Conservation (phyloP, 2,329 filamentous ascomycete species). For the Scedosporium boydii region DNA sequence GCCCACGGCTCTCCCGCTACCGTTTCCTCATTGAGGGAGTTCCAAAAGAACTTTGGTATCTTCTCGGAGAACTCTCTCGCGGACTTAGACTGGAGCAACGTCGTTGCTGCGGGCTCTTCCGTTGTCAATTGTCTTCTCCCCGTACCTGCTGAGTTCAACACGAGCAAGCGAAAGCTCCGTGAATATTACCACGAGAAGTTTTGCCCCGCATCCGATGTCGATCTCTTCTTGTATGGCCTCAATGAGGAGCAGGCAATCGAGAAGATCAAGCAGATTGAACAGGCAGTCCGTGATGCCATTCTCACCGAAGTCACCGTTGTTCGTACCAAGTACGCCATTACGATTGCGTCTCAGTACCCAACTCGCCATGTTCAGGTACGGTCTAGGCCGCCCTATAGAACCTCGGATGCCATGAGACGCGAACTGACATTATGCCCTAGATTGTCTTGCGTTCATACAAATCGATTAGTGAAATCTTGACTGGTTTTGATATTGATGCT, state of each 20-base stretch:
- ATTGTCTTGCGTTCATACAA: conserved; percentile 82
- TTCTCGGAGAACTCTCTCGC: conserved; percentile 71
- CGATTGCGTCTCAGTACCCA: conserved; percentile 76
- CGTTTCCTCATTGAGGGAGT: conserved; percentile 58
- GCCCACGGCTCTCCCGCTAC: conserved; percentile 55
- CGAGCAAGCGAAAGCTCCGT: conserved; percentile 53
- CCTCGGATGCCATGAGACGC: background rate
- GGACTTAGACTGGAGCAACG: conserved; percentile 73
- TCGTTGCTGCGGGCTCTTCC: conserved; percentile 71
- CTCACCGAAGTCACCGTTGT: conserved; percentile 77
- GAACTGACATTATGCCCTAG: conserved; percentile 25
- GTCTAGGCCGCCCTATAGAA: background rate
- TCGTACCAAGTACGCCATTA: conserved; percentile 78
- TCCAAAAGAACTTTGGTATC: conserved; percentile 68
- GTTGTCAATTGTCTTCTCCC: conserved; percentile 72
- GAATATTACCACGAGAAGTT: conserved; percentile 76
- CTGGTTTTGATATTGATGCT: conserved; percentile 82
- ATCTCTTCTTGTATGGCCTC: conserved; percentile 75
- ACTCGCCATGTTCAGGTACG: conserved; percentile 63
- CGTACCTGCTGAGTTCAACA: conserved; percentile 50
- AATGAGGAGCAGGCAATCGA: conserved; percentile 67
- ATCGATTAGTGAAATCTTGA: conserved; percentile 73
- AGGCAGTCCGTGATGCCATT: conserved; percentile 64
- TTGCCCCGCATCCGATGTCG: conserved; percentile 76
- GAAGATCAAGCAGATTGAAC: conserved; percentile 78